phyloP scores from a whole-genome alignment of 148 eudicot species.

The Persicaria tinctoria region DNA sequence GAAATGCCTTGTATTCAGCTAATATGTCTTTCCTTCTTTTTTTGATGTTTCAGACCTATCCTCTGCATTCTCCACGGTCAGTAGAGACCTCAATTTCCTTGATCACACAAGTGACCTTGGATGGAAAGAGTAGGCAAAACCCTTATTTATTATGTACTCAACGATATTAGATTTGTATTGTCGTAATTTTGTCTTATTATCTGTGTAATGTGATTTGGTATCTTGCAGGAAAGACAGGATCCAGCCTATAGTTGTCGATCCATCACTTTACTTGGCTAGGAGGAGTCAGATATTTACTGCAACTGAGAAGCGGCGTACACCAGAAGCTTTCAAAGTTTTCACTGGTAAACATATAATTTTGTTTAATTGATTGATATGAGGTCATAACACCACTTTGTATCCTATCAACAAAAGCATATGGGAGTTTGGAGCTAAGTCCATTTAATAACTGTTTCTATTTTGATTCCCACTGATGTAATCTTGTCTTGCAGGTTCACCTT shows the following conservation, averaged over 20 bases:
- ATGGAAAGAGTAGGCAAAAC: slow-evolving; percentile 85
- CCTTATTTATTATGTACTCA: slow-evolving; percentile 8
- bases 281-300: slow-evolving; percentile 78
- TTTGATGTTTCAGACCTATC: slow-evolving; percentile 58
- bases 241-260: slow-evolving; percentile 83
- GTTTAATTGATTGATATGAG: background rate
- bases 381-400: background rate
- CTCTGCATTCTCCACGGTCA: slow-evolving; percentile 62
- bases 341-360: slow-evolving; percentile 47
- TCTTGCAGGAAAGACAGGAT: slow-evolving; percentile 50
- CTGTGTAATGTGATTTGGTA: slow-evolving; percentile 1
- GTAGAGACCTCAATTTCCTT: slow-evolving; percentile 78
- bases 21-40: slow-evolving; percentile 11
- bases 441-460: background rate
- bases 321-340: slow-evolving; percentile 75
- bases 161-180: background rate
- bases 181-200: slow-evolving; percentile 1
- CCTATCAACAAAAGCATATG: background rate
- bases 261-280: slow-evolving; percentile 77
- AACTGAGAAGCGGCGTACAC: slow-evolving; percentile 68
- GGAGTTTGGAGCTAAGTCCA: background rate
- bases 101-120: slow-evolving; percentile 92
- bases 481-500: slow-evolving; percentile 65
- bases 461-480: background rate
- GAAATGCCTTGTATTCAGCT: background rate